phyloP scores from a whole-genome alignment of 2,329 filamentous ascomycete species.

The Westerdykella sp. region DNA sequence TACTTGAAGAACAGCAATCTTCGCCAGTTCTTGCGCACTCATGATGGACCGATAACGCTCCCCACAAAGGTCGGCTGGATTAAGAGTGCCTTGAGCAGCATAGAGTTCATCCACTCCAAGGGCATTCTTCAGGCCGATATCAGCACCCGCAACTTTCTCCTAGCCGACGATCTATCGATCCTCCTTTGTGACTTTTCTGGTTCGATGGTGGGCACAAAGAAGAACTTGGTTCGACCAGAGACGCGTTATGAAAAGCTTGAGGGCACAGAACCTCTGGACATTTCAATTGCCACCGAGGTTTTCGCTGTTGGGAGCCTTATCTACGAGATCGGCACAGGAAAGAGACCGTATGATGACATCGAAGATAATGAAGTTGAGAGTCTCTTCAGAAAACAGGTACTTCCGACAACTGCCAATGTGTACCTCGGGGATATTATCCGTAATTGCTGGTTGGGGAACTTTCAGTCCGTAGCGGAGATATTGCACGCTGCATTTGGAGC shows the following conservation, averaged over 20 bases:
- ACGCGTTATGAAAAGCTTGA: too few species aligned
- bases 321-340: not conserved
- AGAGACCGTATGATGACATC: not conserved
- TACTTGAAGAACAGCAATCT: not conserved
- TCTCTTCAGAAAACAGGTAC: not conserved
- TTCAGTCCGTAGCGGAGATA: not conserved
- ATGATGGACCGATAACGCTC: not conserved
- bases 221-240: too few species aligned
- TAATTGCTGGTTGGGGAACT: not conserved
- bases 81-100: not conserved
- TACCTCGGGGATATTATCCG: not conserved
- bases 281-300: not conserved
- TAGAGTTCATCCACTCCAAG: not conserved
- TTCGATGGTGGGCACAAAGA: not conserved
- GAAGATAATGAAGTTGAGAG: not conserved
- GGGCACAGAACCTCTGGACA: not conserved
- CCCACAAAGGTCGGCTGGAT: not conserved
- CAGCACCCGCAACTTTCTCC: not conserved
- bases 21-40: not conserved
- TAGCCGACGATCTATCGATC: not conserved
- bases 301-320: not conserved
- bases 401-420: not conserved
- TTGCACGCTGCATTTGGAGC: too few species aligned
- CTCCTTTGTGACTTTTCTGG: not conserved
- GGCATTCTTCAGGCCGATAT: not conserved